Conservation (phyloP, 2,329 filamentous ascomycete species). For the Myrmaecium sp. region DNA sequence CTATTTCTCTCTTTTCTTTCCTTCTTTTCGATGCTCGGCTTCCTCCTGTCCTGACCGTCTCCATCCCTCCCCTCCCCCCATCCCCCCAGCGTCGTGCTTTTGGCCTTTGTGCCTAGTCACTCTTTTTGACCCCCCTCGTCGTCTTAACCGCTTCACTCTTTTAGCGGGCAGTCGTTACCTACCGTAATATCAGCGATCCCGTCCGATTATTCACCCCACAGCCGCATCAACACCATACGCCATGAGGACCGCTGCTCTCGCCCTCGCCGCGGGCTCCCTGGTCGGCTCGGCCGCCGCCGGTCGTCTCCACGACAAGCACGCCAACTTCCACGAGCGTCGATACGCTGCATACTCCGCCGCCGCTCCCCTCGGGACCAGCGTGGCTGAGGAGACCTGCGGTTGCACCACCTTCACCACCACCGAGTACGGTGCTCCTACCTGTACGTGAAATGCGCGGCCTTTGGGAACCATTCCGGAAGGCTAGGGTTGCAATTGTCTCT, state of each 20-base stretch:
- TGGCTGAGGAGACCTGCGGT: slow-evolving; percentile 37
- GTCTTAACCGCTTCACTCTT: slow-evolving; percentile 66
- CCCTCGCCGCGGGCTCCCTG: slow-evolving; percentile 39
- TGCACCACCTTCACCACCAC: slow-evolving; percentile 64
- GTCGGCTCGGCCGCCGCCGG: slow-evolving; percentile 36
- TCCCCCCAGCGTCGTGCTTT: too few species aligned
- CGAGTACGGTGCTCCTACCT: slow-evolving; percentile 47
- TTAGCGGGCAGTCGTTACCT: slow-evolving; percentile 63
- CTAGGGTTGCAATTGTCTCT: slow-evolving; percentile 1
- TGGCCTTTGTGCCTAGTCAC: slow-evolving; percentile 18
- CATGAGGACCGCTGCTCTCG: slow-evolving; percentile 60
- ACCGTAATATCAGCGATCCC: slow-evolving; percentile 4
- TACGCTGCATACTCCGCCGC: slow-evolving; percentile 22
- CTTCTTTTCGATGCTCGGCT: too few species aligned
- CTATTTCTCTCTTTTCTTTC: too few species aligned
- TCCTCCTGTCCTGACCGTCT: too few species aligned
- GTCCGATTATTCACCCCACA: slow-evolving; percentile 10
- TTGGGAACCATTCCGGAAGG: not conserved
- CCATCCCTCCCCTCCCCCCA: too few species aligned
- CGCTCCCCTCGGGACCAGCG: slow-evolving; percentile 7
- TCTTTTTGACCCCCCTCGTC: slow-evolving; percentile 12
- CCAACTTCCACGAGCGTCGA: slow-evolving; percentile 38
- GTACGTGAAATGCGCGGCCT: slow-evolving; percentile 25
- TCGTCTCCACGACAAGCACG: slow-evolving; percentile 46
- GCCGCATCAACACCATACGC: slow-evolving; percentile 25